Evolutionary conservation across 306 rosid genomes (phyloP), one percentile per base, ranked within the genome.

Genomic region (Carpinus fangiana): DNA sequence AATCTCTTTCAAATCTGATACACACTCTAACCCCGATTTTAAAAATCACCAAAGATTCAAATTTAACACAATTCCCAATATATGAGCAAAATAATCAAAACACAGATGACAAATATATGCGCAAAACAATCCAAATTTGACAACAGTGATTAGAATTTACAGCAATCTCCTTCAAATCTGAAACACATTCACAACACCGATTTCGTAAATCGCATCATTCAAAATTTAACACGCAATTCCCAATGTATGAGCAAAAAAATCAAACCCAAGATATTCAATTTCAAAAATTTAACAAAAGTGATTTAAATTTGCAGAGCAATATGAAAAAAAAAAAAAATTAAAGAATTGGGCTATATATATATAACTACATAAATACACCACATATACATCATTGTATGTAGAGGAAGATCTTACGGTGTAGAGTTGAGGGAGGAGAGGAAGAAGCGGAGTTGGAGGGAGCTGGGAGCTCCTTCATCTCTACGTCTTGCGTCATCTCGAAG

Each of bases 121-220:
- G 52, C 52, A 57, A 73, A 54, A 57, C 10, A n/a, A 57, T 57
- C 45, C 54, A 73, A 31, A 41, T 57, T 69, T 31, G 59, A 28
- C 64, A 38, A 73, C 14, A 48, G 52, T 11, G 12, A 48, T 3
- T 48, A 10, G 11, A 11, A 48, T 48, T 48, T 10, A 48, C 52
- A 76, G 88, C 93, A 80, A 96, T 96, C 88, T 93, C 98, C 89
- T 91, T 96, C 92, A 96, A 90, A 89, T 91, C 99, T 96, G 86
- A 54, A 71, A 48, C 51, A 66, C 14, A 20, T 13, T 20, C 47
- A n/a, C 18, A 38, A 66, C 48, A 9, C 28, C 12, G 21, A 51
- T 55, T 26, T 23, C 36, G 48, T 45, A 76, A 51, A 65, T 2
- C 48, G 17, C 36, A 71, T 34, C 77, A 48, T 59, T 12, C 45